These are phyloP conservation scores for Begonia loranthoides DNA, from an alignment of 306 rosid genomes.

Conservation along the genomic window DNA sequence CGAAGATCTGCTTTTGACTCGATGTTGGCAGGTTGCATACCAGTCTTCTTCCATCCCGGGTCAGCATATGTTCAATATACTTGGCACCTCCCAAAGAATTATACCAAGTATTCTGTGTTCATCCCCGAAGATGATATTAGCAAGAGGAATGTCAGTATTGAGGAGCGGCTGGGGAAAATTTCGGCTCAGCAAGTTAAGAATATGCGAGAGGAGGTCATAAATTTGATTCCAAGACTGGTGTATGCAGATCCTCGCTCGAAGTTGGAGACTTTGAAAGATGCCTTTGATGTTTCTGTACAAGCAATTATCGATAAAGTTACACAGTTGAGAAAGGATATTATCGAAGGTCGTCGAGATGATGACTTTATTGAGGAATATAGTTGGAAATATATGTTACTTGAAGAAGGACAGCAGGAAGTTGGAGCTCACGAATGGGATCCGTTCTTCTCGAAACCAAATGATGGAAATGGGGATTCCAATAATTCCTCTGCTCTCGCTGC, in stretches of 20 bases:
- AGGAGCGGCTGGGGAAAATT: slow-evolving; percentile 64
- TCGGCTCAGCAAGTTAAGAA: slow-evolving; percentile 53
- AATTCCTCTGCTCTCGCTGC: slow-evolving; percentile 60
- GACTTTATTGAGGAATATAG: slow-evolving; percentile 88
- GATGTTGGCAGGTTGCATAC: slow-evolving; percentile 93
- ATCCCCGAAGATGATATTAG: slow-evolving; percentile 87
- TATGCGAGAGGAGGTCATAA: slow-evolving; percentile 88
- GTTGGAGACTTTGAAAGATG: slow-evolving; percentile 70
- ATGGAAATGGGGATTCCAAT: slow-evolving; percentile 47
- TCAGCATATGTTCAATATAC: slow-evolving; percentile 92
- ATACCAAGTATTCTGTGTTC: slow-evolving; percentile 75
- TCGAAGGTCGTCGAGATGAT: slow-evolving; percentile 44
- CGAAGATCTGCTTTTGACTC: slow-evolving; percentile 95
- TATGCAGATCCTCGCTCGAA: slow-evolving; percentile 94
- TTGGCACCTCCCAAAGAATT: slow-evolving; percentile 97
- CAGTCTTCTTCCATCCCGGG: slow-evolving; percentile 97
- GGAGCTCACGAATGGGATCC: slow-evolving; percentile 99
- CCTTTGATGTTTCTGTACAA: slow-evolving; percentile 89
- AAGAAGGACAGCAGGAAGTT: slow-evolving; percentile 69
- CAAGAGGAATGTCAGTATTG: slow-evolving; percentile 57
- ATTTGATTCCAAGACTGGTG: slow-evolving; percentile 71
- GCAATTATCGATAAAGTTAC: slow-evolving; percentile 77
- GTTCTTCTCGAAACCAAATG: slow-evolving; percentile 91
- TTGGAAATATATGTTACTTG: slow-evolving; percentile 89
- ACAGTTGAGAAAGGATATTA: slow-evolving; percentile 56